Base-by-base conservation (phyloP, 2,329 filamentous ascomycete genomes). In the Anisogramma anomala region DNA sequence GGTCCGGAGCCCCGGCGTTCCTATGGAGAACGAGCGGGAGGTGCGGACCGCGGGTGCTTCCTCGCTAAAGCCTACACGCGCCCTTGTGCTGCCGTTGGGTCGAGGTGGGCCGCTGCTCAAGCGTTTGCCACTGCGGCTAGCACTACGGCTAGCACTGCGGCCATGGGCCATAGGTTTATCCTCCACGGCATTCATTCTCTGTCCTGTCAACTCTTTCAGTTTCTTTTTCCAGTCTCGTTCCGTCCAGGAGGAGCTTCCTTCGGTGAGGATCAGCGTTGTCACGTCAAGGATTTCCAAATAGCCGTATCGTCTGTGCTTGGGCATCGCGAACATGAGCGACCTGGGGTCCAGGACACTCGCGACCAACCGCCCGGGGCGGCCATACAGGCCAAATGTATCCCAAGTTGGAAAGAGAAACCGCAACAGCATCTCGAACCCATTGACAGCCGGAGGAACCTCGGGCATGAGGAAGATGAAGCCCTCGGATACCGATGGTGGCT, bases 381-480 rank as follows among this genome's bases (percentile, higher is more conserved):
- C 91, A 53, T 98, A 98, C 1, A 98, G 68, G 28, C 73, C 78
- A 59, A 95, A 98, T 0, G 85, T 85, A 58, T 98, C 91, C 68
- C 85, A 98, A 0, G 87, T 84, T 0, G 91, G 91, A 58, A 98
- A 93, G 10, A 98, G 68, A 64, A 84, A 95, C 33, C 86, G 77
- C 25, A 98, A 69, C 71, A 98, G 82, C 71, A 93, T 95, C 60
- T 96, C 91, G 52, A 96, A 94, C 0, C 91, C 91, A 41, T 78
- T 84, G 10, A 98, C 83, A 14, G 86, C 88, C n/a, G 89, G 82
- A 54, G 85, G 86, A 1, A 82, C 76, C 59, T 98, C 91, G 3
- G 91, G 91, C 88, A 98, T 95, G 51, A 96, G 80, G 55, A 98
- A 98, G 4, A 98, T 85, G 53, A 95, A 95, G 0, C 91, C 91